These are phyloP conservation scores for Cryptosporidium baileyi DNA, from an alignment of 169 alveolate genomes.

Conservation along the genomic window DNA sequence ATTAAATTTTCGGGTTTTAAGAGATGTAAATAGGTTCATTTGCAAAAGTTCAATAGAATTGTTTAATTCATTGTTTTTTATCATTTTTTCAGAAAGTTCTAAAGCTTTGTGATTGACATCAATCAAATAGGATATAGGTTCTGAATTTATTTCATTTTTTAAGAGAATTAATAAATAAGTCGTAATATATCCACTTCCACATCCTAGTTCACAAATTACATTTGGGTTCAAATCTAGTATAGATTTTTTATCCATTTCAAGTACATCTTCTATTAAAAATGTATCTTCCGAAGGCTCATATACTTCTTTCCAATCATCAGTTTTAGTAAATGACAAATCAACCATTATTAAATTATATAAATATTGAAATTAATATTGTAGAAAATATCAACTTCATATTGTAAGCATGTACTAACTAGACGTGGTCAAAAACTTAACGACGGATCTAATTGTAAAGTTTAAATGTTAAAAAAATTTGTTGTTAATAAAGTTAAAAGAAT, in stretches of 20 bases:
- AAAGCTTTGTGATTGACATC: constrained; percentile 45
- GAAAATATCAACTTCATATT: too few relatives aligned
- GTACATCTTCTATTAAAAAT: constrained; percentile 48
- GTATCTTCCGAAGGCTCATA: constrained; percentile 68
- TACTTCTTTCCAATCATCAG: constrained; percentile 22
- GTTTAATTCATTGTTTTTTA: not conserved
- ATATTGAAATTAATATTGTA: too few relatives aligned
- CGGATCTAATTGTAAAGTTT: too few relatives aligned
- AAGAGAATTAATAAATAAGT: not conserved
- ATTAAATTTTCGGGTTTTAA: not conserved
- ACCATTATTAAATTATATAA: not conserved
- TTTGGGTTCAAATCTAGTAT: constrained; percentile 8
- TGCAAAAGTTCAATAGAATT: not conserved
- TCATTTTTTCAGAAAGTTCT: constrained; percentile 6
- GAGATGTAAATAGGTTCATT: constrained; percentile 17
- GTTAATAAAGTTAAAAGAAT: too few relatives aligned
- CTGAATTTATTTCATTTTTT: not conserved
- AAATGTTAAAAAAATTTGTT: too few relatives aligned
- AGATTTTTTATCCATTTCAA: not conserved
- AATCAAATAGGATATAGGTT: constrained; percentile 18
- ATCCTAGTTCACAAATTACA: constrained; percentile 49
- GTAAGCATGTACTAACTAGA: too few relatives aligned
- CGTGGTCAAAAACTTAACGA: too few relatives aligned
- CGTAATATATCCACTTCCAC: constrained; percentile 61
- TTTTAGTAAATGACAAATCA: not conserved